Base-by-base conservation (phyloP, 306 rosid genomes). In the Casuarina equisetifolia region DNA sequence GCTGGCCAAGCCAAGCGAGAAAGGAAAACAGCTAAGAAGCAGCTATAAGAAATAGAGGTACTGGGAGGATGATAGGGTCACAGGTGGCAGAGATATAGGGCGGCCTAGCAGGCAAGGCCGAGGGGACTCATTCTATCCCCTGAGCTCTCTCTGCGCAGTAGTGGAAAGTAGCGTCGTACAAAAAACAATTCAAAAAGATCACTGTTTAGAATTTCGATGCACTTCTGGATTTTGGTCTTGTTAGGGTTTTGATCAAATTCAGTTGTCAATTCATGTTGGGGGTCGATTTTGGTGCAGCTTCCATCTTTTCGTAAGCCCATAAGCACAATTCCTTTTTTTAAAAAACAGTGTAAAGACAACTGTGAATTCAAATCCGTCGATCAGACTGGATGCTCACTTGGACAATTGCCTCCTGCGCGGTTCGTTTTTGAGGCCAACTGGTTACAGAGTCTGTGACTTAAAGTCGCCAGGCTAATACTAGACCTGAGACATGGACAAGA, bases 61-160 rank as follows among this genome's bases (percentile, higher is more conserved):
- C 58, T 74, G 84, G 64, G 54, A 80, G 67, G 51, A 74, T 77
- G 25, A 69, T 86, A 79, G 84, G 88, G 68, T 87, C 79, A 87
- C 89, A 91, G 82, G 81, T 83, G 85, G 77, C 46, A 76, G 76
- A 76, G 52, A 25, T 80, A 52, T 82, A 80, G 94, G 89, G 84
- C 88, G 89, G 91, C 94, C 79, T 84, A 78, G 79, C 86, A 82
- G 86, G 78, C 73, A 79, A 63, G 80, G 75, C 68, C 13, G 32
- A 3, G 49, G 75, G 74, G 58, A 46, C 32, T 61, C 66, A 25
- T 35, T 9, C 43, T 3, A 40, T 32, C 38, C 12, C 43, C 12
- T 36, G 5, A 62, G 69, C 3, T 8, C 38, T 35, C 44, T 19
- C 46, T 39, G 70, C 15, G 46, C 11, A 36, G 48, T 25, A 20